Evolutionary conservation across 78 protist species (phyloP), one percentile per base, ranked within the genome.

Genomic region (Salpingoeca rosetta): DNA sequence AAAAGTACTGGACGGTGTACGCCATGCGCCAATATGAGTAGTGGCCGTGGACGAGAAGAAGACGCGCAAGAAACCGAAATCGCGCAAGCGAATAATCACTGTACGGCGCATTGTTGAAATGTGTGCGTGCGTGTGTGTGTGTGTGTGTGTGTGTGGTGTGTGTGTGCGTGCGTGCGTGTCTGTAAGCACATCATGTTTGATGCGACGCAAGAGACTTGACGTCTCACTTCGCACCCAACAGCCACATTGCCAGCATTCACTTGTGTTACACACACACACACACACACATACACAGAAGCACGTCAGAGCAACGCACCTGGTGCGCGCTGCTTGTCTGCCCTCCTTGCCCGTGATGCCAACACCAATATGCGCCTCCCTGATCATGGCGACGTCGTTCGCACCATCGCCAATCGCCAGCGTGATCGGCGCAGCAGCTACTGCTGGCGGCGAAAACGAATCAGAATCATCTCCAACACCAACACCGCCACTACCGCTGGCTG

Each of bases 371-470:
- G 95, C 95, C 39, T 88, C 89, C 42, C 89, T 93, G 78, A 96
- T 94, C 98, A 96, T 96, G 40, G 88, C 39, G 27, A 96, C 97
- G 89, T 95, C 97, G 80, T 95, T 94, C 44, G 95, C 98, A 28
- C 97, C 97, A 85, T 95, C 97, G 28, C 97, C 97, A 37, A 96
- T 92, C 2, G 97, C 91, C 12, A 96, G 89, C 25, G 90, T 86
- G 36, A 56, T 37, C 38, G 44, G 45, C 1, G 43, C n/a, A n/a
- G n/a, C n/a, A n/a, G n/a, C n/a, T 74, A 44, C n/a, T n/a, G 28
- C 42, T 74, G 73, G 88, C 87, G 72, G 38, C 89, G 27, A 11
- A 89, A 91, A 38, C 26, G 57, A 81, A 39, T 12, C 27, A 39
- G 57, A 12, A 76, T 28, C 24, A n/a, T 26, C n/a, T n/a, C n/a